phyloP scores from a whole-genome alignment of 441 rosid genomes.

The Gossypium lobatum region DNA sequence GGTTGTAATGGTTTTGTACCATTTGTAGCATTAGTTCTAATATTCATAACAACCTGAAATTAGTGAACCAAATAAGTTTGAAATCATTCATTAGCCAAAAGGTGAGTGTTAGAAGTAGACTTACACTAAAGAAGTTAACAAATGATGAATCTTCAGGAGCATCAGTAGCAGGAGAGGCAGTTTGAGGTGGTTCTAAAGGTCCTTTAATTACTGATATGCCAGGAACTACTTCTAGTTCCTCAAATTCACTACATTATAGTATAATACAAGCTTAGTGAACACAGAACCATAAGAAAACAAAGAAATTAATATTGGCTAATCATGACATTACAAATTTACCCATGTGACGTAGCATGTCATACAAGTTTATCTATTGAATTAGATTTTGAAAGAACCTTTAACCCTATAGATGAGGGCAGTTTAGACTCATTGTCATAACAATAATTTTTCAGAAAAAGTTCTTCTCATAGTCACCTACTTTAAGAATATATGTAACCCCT shows the following conservation, averaged over 20 bases:
- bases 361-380: not conserved
- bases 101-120: not conserved
- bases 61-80: not conserved
- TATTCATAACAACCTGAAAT: constrained; percentile 36
- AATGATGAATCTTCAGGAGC: constrained; percentile 48
- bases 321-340: not conserved
- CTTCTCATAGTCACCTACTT: not conserved
- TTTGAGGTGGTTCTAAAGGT: constrained; percentile 50
- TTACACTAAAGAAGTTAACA: constrained; percentile 57
- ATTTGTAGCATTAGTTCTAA: constrained; percentile 33
- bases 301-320: not conserved
- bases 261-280: not conserved
- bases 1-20: constrained; percentile 30
- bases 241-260: constrained; percentile 45
- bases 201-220: constrained; percentile 53
- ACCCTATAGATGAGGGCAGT: not conserved
- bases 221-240: constrained; percentile 66
- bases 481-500: not conserved
- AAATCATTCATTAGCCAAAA: not conserved
- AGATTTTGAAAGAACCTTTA: not conserved
- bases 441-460: not conserved
- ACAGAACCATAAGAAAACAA: not conserved
- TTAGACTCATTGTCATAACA: not conserved
- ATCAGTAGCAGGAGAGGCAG: constrained; percentile 31
- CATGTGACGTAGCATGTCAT: not conserved